Evolutionary conservation across 1,139 yeast species (phyloP).

Genomic region (Pichia terricola): DNA sequence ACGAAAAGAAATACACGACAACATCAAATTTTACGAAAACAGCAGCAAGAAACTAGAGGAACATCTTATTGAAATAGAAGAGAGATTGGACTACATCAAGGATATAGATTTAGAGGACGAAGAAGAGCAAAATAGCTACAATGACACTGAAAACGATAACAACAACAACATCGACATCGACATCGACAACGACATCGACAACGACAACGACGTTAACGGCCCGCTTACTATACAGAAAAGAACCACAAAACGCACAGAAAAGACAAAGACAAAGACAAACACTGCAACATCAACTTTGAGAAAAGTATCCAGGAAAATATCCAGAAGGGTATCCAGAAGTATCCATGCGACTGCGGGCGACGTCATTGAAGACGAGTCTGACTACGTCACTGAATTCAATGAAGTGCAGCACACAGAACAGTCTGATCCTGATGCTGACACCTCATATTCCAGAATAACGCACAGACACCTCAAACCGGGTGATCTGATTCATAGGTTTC

Average conservation of each 20-base stretch:
- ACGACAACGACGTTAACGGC: neutral
- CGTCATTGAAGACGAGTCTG: neutral
- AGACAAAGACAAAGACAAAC: neutral
- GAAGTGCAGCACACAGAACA: neutral
- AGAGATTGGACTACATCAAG: slow-evolving; percentile 29
- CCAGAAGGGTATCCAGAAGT: neutral
- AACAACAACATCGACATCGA: slow-evolving; percentile 1
- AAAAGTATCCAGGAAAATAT: neutral
- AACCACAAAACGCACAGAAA: neutral
- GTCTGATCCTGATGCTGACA: slow-evolving; percentile 5
- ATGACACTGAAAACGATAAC: slow-evolving; percentile 11
- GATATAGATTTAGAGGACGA: slow-evolving; percentile 17
- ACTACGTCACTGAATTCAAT: slow-evolving; percentile 7
- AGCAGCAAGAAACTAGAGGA: slow-evolving; percentile 46
- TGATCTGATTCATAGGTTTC: slow-evolving; percentile 37
- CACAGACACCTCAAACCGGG: slow-evolving; percentile 49
- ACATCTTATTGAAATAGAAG: slow-evolving; percentile 33
- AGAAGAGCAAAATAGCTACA: slow-evolving; percentile 7
- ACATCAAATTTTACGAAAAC: slow-evolving; percentile 50
- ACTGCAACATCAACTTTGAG: neutral
- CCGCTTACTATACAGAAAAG: too few species aligned
- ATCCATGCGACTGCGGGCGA: neutral
- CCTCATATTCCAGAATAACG: slow-evolving; percentile 7
- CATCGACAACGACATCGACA: neutral
- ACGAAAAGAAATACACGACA: slow-evolving; percentile 44